Evolutionary conservation across 306 rosid species (phyloP).

Genomic region (Prunus campanulata): DNA sequence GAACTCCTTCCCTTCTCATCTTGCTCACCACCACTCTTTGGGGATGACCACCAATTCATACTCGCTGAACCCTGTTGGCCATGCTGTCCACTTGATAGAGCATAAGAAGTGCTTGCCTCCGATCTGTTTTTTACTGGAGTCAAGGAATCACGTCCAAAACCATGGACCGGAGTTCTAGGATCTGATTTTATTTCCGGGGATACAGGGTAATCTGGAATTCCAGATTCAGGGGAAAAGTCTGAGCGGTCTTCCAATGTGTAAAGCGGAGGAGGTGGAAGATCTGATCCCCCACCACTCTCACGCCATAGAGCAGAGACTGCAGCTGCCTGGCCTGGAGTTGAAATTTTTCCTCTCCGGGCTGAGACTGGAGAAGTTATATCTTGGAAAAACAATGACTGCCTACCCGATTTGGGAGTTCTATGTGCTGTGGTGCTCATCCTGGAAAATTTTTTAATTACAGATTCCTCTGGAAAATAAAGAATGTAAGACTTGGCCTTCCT

Average conservation of each 20-base stretch:
- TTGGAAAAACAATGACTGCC: constrained; percentile 84
- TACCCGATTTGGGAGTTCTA: constrained; percentile 76
- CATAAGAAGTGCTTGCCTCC: constrained; percentile 78
- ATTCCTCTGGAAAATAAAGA: constrained; percentile 31
- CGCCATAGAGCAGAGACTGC: constrained; percentile 84
- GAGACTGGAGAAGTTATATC: constrained; percentile 92
- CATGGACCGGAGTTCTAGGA: constrained; percentile 52
- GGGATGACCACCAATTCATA: constrained; percentile 77
- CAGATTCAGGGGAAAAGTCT: constrained; percentile 89
- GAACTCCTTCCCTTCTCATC: constrained; percentile 83
- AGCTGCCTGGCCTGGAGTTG: constrained; percentile 85
- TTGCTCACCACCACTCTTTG: constrained; percentile 72
- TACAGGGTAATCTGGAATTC: constrained; percentile 75
- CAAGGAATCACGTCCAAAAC: constrained; percentile 52
- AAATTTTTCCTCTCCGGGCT: constrained; percentile 64
- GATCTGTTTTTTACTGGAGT: constrained; percentile 58
- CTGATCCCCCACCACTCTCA: constrained; percentile 63
- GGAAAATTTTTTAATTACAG: neutral
- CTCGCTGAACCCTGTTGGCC: constrained; percentile 60
- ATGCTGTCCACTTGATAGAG: constrained; percentile 60
- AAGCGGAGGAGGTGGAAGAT: constrained; percentile 95
- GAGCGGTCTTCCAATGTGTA: constrained; percentile 90
- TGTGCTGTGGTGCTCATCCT: constrained; percentile 62
- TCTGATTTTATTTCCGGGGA: constrained; percentile 83
- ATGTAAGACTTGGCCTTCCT: neutral